Evolutionary conservation across 352 stramenopile species (phyloP), one percentile per base, ranked within the genome.

Genomic region (Sclerospora graminicola): DNA sequence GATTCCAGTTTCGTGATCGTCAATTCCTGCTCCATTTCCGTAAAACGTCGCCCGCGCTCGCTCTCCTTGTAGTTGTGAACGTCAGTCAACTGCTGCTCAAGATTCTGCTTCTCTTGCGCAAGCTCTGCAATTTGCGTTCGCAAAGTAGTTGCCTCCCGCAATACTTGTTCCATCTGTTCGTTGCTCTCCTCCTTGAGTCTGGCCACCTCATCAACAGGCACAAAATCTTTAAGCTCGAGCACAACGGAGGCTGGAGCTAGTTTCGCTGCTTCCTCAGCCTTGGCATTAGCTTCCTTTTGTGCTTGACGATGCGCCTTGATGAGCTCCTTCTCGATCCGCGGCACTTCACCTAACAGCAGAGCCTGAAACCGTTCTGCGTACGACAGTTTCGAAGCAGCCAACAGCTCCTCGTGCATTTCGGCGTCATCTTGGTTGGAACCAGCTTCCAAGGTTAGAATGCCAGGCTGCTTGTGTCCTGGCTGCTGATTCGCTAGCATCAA

Each of bases 21-120:
- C 23, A 81, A 37, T n/a, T 81, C 65, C 37, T 80, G 61, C 55
- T 84, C 71, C 63, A 84, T 79, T 15, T 72, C 54, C 40, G 68
- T 50, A 35, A 84, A 84, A 7, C 69, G 69, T 7, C 41, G 69
- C 0, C 72, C 72, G 19, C 62, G 72, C 40, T 84, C 66, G 52
- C 64, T 84, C 47, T 77, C 60, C 41, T 75, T 63, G 54, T 82
- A 84, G 54, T 80, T 84, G 63, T 80, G 64, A 16, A 84, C 72
- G 41, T 84, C 72, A 14, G 66, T 82, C 29, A 84, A 55, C 4
- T 61, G 47, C 46, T 84, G 72, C 47, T 84, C 72, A 8, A 84
- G 57, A 8, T 33, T 50, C 51, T 84, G 72, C 34, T 72, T 72
- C 42, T 81, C 69, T 10, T 66, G 54, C n/a, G 69, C 73, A 13